A percentile compares a stretch with the other conserved stretches of the same genome.
These are phyloP conservation scores for Brassica rapa DNA, from an alignment of 345 rosid genomes.

Conservation along the genomic window DNA sequence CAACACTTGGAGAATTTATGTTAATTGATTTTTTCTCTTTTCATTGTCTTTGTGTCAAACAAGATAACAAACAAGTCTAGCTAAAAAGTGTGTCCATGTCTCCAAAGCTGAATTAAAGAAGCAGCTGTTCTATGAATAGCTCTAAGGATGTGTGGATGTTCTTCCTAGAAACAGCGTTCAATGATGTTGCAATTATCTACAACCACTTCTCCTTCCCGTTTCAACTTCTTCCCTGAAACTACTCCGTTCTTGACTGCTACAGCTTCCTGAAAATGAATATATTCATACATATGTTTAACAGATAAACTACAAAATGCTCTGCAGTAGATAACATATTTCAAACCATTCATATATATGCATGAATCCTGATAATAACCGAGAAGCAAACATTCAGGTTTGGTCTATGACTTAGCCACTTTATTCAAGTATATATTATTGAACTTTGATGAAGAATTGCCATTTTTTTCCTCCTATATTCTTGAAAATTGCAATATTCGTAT, in stretches of 20 bases:
- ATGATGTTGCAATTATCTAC: constrained; percentile 63
- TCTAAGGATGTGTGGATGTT: constrained; percentile 53
- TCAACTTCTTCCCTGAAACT: constrained; percentile 22
- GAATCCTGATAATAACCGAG: background rate
- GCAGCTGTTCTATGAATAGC: constrained; percentile 20
- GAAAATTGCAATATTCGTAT: no score
- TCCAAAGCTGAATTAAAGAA: background rate
- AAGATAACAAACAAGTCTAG: background rate
- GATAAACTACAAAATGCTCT: constrained; percentile 8
- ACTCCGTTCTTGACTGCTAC: constrained; percentile 29
- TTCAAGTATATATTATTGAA: no score
- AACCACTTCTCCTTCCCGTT: constrained; percentile 37
- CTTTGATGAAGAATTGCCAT: no score
- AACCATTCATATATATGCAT: constrained; percentile 35
- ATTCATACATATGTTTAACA: constrained; percentile 24
- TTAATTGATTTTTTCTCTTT: background rate
- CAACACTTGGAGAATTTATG: background rate
- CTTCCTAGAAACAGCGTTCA: constrained; percentile 63
- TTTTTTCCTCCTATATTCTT: no score
- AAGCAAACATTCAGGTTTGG: background rate
- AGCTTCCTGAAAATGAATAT: constrained; percentile 35
- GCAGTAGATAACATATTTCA: constrained; percentile 1
- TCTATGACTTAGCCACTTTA: background rate
- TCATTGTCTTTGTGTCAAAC: background rate
- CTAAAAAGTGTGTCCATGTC: background rate